Conservation (phyloP, 2,329 filamentous ascomycete species). For the Truncatella angustata region DNA sequence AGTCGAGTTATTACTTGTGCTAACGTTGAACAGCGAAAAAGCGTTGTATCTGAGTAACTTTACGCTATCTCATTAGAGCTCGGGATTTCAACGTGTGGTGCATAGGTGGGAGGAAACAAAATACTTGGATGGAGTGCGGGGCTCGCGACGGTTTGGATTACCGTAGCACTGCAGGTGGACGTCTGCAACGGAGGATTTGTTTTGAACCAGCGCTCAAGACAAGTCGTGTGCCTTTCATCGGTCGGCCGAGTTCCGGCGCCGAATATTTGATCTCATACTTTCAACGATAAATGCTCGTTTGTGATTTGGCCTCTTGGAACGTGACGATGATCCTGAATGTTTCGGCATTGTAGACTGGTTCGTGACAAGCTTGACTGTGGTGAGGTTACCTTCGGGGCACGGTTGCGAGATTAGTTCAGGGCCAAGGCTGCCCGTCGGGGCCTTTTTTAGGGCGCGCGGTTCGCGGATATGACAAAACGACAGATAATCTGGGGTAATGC, state of each 20-base stretch:
- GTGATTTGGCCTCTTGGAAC: not conserved
- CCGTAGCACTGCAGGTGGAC: not conserved
- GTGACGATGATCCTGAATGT: not conserved
- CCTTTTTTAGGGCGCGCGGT: slow-evolving; percentile 2
- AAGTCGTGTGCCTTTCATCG: not conserved
- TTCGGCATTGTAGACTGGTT: not conserved
- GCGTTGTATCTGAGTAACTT: too few species aligned
- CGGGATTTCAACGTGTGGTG: not conserved
- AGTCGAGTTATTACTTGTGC: too few species aligned
- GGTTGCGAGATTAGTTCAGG: not conserved
- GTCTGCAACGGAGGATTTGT: slow-evolving; percentile 4
- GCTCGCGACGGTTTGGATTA: not conserved
- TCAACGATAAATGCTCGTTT: not conserved
- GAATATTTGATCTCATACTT: too few species aligned
- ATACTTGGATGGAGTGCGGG: not conserved
- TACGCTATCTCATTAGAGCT: too few species aligned
- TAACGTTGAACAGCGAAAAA: too few species aligned
- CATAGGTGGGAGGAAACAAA: too few species aligned
- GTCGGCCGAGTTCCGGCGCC: not conserved
- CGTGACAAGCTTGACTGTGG: not conserved
- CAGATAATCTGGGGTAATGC: slow-evolving; percentile 8
- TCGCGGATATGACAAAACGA: slow-evolving; percentile 4
- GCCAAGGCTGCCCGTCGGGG: not conserved
- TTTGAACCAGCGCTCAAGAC: not conserved
- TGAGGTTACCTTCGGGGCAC: not conserved